A percentile compares a stretch with the other conserved stretches of the same genome.
These are phyloP conservation scores for Paraphaeosphaeria sporulosa DNA, from an alignment of 2,329 filamentous ascomycete genomes.

Conservation along the genomic window DNA sequence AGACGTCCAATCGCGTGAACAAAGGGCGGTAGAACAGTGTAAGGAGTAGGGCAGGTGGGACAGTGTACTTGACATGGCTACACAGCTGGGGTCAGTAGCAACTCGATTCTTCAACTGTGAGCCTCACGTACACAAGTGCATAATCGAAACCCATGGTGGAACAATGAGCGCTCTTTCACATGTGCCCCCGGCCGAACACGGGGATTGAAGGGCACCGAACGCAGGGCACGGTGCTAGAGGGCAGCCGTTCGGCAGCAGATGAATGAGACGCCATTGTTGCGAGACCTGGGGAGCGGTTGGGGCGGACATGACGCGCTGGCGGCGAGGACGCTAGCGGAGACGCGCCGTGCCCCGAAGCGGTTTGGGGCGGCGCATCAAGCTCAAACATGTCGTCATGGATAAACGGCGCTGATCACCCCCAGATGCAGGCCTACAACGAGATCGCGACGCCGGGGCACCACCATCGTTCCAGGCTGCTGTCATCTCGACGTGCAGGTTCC, in stretches of 20 bases:
- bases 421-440: background rate
- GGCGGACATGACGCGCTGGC: background rate
- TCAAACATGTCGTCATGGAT: conserved; percentile 39
- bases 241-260: conserved; percentile 24
- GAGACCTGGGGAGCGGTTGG: conserved; percentile 6
- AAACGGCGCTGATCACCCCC: conserved; percentile 18
- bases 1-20: conserved; percentile 67
- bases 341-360: conserved; percentile 12
- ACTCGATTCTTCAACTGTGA: background rate
- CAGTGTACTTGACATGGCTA: conserved; percentile 72
- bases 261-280: conserved; percentile 20
- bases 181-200: conserved; percentile 19
- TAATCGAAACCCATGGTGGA: conserved; percentile 66
- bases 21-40: conserved; percentile 68
- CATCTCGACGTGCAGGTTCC: background rate
- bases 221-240: conserved; percentile 30
- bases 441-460: background rate
- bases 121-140: conserved; percentile 64
- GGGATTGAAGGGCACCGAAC: conserved; percentile 26
- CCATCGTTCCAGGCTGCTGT: conserved; percentile 1
- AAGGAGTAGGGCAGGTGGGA: conserved; percentile 67
- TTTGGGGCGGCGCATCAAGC: conserved; percentile 26
- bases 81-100: conserved; percentile 5
- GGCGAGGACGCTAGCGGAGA: background rate
- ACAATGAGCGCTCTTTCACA: conserved; percentile 18